Percentiles rank a stretch among this genome's conserved stretches.
Conservation (phyloP, 1,284 basidiomycete genomes). For the Leccinum pachyderme region DNA sequence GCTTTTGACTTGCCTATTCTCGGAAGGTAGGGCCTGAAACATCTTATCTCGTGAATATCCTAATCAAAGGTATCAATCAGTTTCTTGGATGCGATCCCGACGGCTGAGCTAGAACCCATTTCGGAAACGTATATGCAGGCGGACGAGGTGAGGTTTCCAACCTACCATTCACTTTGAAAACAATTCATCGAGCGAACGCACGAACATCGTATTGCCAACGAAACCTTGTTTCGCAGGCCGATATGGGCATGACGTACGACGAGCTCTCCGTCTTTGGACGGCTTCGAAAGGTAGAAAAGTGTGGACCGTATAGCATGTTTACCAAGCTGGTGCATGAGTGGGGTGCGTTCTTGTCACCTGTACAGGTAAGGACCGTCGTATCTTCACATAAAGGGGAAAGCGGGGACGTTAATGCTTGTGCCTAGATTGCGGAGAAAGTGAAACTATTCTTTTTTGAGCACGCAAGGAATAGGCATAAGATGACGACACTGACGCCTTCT, state of each 20-base stretch:
- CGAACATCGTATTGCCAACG: background rate
- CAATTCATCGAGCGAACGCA: background rate
- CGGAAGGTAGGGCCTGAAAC: constrained; percentile 48
- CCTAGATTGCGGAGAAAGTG: constrained; percentile 93
- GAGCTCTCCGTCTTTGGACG: constrained; percentile 93
- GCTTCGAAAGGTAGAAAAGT: constrained; percentile 94
- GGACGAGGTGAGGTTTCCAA: constrained; percentile 68
- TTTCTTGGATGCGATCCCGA: constrained; percentile 90
- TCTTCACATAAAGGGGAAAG: background rate
- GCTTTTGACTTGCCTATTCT: constrained; percentile 87
- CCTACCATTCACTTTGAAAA: background rate
- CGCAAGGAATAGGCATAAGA: constrained; percentile 97
- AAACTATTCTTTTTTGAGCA: constrained; percentile 98
- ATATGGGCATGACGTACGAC: constrained; percentile 99
- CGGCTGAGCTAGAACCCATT: constrained; percentile 96
- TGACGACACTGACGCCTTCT: constrained; percentile 96
- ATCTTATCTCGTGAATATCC: background rate
- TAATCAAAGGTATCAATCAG: constrained; percentile 39
- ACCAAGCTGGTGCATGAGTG: constrained; percentile 92
- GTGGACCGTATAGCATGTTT: constrained; percentile 96
- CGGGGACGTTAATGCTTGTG: background rate
- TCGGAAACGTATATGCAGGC: constrained; percentile 92
- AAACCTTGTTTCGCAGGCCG: constrained; percentile 51
- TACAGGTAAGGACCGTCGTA: constrained; percentile 50
- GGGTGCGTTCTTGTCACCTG: constrained; percentile 78